These are phyloP conservation scores for Pythium grandisporangium DNA, from an alignment of 352 stramenopile species.

Conservation along the genomic window DNA sequence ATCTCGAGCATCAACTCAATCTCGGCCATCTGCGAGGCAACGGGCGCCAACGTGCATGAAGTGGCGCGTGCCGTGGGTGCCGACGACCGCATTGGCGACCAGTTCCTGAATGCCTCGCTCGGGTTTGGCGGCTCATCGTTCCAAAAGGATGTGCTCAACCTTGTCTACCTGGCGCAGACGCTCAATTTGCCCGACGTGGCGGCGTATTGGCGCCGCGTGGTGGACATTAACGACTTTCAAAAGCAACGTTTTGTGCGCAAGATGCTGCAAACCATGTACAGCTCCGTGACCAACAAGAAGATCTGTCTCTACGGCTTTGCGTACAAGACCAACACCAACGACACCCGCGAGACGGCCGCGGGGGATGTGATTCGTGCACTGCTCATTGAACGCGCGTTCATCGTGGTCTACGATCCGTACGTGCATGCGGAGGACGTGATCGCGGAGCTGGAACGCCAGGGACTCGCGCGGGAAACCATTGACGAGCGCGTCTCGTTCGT, in stretches of 20 bases:
- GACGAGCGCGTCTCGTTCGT: conserved; percentile 1
- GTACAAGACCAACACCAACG: conserved; percentile 96
- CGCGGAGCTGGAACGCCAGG: conserved; percentile 16
- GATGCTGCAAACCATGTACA: conserved; percentile 92
- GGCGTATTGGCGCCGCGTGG: conserved; percentile 93
- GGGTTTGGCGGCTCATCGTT: conserved; percentile 95
- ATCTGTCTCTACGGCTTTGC: conserved; percentile 93
- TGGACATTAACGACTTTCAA: conserved; percentile 95
- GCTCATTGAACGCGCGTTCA: conserved; percentile 78
- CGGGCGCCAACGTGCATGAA: conserved; percentile 87
- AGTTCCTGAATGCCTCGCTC: conserved; percentile 91
- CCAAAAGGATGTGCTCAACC: conserved; percentile 92
- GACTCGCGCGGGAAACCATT: conserved; percentile 63
- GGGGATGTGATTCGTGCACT: conserved; percentile 89
- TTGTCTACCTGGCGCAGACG: conserved; percentile 93
- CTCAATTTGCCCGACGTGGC: conserved; percentile 91
- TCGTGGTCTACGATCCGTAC: conserved; percentile 92
- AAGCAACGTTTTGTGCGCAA: conserved; percentile 90
- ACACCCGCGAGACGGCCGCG: conserved; percentile 90
- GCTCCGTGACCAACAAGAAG: conserved; percentile 93
- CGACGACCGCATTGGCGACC: conserved; percentile 89
- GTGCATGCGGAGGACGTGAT: conserved; percentile 79
- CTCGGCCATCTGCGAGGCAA: conserved; percentile 91
- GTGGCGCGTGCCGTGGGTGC: conserved; percentile 90
- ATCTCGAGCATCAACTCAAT: conserved; percentile 96